These are phyloP conservation scores for Gryganskiella cystojenkinii DNA, from an alignment of 192 early-diverging fungal species.

Conservation along the genomic window DNA sequence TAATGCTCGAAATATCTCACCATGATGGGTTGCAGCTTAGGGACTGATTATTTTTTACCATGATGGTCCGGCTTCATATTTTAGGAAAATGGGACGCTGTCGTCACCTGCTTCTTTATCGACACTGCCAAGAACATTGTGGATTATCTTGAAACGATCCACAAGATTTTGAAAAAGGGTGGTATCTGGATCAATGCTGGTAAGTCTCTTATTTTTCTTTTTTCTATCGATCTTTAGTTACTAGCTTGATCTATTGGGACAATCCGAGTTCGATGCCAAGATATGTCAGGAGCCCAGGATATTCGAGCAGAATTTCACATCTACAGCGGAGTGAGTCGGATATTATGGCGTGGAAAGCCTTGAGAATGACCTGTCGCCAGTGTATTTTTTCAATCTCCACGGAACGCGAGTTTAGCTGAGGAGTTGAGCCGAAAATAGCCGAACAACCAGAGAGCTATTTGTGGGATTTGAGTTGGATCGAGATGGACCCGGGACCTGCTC, in stretches of 20 bases:
- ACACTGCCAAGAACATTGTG: constrained; percentile 94
- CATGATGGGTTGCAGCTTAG: not conserved
- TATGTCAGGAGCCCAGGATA: too few relatives aligned
- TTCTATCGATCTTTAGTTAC: too few relatives aligned
- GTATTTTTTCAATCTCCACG: not conserved
- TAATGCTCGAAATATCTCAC: not conserved
- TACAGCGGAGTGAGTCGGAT: too few relatives aligned
- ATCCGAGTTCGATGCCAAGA: too few relatives aligned
- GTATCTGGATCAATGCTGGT: constrained; percentile 88
- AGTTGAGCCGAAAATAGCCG: not conserved
- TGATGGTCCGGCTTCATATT: not conserved
- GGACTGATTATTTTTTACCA: not conserved
- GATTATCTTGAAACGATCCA: constrained; percentile 89
- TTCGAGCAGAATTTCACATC: too few relatives aligned
- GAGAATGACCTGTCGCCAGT: not conserved
- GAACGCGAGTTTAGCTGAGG: not conserved
- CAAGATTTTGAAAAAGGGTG: constrained; percentile 78
- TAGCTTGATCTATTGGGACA: too few relatives aligned
- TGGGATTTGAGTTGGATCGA: constrained; percentile 23
- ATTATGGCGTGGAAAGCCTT: not conserved
- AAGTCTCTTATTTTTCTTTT: constrained; percentile 13
- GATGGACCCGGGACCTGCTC: constrained; percentile 22
- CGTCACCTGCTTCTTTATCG: constrained; percentile 97
- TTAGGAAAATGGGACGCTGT: constrained; percentile 83
- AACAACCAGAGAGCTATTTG: constrained; percentile 17